Conservation (phyloP, 192 early-diverging fungal genomes). For the Jimgerdemannia lactiflua region DNA sequence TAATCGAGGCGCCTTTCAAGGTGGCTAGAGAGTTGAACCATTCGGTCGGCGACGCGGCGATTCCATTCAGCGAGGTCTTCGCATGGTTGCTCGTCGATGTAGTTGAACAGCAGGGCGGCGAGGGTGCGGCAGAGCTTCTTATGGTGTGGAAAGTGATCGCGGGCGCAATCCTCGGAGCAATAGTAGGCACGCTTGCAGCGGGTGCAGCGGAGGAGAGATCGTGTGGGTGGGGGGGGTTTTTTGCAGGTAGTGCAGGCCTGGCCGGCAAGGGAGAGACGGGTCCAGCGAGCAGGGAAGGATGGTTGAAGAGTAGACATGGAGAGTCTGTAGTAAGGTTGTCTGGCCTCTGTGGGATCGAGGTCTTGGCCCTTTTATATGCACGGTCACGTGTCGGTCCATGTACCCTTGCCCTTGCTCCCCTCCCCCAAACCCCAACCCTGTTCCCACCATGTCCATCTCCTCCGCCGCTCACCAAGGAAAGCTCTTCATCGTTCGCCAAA, state of each 20-base stretch:
- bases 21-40: neutral
- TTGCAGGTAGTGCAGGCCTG: neutral
- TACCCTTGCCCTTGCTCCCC: neutral
- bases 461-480: constrained; percentile 41
- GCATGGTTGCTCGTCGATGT: neutral
- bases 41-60: neutral
- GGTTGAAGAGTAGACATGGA: neutral
- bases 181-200: neutral
- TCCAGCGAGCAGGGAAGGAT: neutral
- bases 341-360: no score
- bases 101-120: neutral
- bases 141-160: neutral
- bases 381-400: no score
- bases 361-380: no score
- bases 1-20: neutral
- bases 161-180: neutral
- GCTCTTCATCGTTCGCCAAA: constrained; percentile 39
- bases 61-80: neutral
- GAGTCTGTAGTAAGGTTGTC: no score
- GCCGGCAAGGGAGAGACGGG: neutral
- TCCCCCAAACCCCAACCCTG: neutral
- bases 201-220: neutral
- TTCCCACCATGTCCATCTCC: constrained; percentile 10
- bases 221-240: neutral
- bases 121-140: neutral